Percentiles rank a stretch among this genome's conserved stretches.
Evolutionary conservation across 805 yeast species (phyloP).

Genomic region (Zygosaccharomyces bisporus): DNA sequence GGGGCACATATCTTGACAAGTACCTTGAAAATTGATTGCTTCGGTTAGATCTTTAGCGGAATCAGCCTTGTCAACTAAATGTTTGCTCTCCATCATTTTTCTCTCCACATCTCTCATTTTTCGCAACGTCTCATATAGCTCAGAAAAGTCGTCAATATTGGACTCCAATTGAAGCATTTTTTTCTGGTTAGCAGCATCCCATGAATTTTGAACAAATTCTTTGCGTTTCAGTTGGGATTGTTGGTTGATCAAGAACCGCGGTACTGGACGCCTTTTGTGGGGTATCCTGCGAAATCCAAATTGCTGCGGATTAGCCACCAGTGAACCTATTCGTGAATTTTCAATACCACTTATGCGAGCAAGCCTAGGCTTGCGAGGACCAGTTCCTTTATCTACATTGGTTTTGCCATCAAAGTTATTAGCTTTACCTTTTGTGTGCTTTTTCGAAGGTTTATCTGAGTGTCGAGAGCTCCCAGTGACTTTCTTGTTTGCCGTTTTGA

Average conservation of each 20-base stretch:
- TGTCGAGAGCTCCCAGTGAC: conserved; percentile 2
- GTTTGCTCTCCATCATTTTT: conserved; percentile 68
- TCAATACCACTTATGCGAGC: background rate
- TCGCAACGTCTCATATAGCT: conserved; percentile 71
- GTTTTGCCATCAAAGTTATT: conserved; percentile 1
- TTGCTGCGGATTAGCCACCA: conserved; percentile 22
- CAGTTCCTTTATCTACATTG: background rate
- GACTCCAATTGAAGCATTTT: conserved; percentile 53
- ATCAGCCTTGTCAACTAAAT: conserved; percentile 85
- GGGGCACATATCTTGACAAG: conserved; percentile 95
- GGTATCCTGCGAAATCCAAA: conserved; percentile 21
- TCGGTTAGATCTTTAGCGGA: conserved; percentile 77
- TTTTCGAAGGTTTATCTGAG: conserved; percentile 6
- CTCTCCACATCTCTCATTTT: conserved; percentile 73
- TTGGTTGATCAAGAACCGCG: conserved; percentile 39
- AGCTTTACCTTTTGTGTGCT: background rate
- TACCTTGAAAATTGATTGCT: conserved; percentile 83
- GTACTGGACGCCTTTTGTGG: conserved; percentile 31
- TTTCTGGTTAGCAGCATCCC: conserved; percentile 76
- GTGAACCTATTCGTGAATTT: conserved; percentile 21
- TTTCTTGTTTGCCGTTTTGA: conserved; percentile 6
- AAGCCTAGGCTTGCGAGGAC: background rate
- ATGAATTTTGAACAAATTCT: conserved; percentile 41
- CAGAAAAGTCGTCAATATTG: conserved; percentile 55
- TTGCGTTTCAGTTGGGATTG: conserved; percentile 36